Percentiles rank a stretch among this genome's conserved stretches.
These are phyloP conservation scores for Zoysia matrella DNA, from an alignment of 202 grass and related monocot species.

Conservation along the genomic window DNA sequence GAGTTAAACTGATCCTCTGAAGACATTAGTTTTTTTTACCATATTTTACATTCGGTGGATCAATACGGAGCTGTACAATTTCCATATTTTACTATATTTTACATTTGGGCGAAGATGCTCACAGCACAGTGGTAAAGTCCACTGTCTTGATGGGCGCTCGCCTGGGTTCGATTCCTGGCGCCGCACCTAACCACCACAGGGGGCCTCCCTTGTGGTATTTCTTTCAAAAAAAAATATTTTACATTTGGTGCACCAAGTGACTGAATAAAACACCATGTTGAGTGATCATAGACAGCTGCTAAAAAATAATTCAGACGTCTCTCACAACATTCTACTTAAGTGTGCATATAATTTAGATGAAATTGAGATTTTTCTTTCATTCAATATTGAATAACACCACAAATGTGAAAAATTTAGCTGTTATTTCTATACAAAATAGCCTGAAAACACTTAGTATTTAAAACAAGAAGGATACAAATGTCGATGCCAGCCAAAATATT, in stretches of 20 bases:
- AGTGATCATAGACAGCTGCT: slow-evolving; percentile 5
- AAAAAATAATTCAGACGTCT: background rate
- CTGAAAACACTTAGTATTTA: slow-evolving; percentile 17
- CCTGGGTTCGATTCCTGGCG: too few species aligned
- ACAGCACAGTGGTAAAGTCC: too few species aligned
- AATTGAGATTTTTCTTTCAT: background rate
- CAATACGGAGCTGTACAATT: too few species aligned
- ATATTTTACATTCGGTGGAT: too few species aligned
- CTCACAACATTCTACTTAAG: background rate
- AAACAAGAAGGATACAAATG: slow-evolving; percentile 3
- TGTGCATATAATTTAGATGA: slow-evolving; percentile 2
- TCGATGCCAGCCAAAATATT: slow-evolving; percentile 9
- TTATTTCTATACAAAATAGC: slow-evolving; percentile 9
- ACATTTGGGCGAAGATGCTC: too few species aligned
- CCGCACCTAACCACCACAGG: too few species aligned
- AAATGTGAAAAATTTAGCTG: slow-evolving; percentile 17
- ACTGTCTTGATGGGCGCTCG: too few species aligned
- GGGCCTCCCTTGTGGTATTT: too few species aligned
- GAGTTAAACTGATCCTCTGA: too few species aligned
- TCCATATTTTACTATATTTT: too few species aligned
- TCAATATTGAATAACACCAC: slow-evolving; percentile 1
- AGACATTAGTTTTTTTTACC: too few species aligned
- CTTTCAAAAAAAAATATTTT: background rate
- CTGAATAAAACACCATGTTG: background rate
- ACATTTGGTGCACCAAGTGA: background rate